phyloP scores from a whole-genome alignment of 169 alveolate species.

The Neospora caninum region DNA sequence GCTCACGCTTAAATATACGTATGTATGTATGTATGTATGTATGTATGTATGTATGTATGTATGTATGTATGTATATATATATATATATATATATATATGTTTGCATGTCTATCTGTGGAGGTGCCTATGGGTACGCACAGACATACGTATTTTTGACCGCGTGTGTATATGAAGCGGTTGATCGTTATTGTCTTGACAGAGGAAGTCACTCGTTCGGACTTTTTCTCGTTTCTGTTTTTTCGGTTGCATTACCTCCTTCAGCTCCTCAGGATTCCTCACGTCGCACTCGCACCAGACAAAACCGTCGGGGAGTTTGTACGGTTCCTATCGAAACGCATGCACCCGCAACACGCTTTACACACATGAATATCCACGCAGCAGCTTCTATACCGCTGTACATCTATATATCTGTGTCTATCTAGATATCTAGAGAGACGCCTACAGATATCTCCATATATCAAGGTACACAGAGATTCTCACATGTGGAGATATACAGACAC shows the following conservation, averaged over 20 bases:
- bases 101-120: background rate
- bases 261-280: slow-evolving; percentile 41
- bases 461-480: too few relatives aligned
- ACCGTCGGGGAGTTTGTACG: slow-evolving; percentile 57
- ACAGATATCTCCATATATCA: too few relatives aligned
- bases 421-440: background rate
- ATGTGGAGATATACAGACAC: too few relatives aligned
- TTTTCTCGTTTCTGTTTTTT: too few relatives aligned
- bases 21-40: background rate
- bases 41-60: background rate
- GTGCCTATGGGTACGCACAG: too few relatives aligned
- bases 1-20: background rate
- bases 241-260: slow-evolving; percentile 43
- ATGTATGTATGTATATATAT: background rate
- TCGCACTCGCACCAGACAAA: slow-evolving; percentile 64
- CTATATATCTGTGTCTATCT: background rate
- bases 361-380: too few relatives aligned
- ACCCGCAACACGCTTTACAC: too few relatives aligned
- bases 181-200: too few relatives aligned
- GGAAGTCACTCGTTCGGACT: too few relatives aligned
- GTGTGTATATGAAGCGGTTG: too few relatives aligned
- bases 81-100: background rate
- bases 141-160: too few relatives aligned
- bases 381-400: too few relatives aligned
- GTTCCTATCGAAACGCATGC: slow-evolving; percentile 53